A percentile compares a stretch with the other conserved stretches of the same genome.
phyloP scores from a whole-genome alignment of 202 grass and related monocot genomes.

The Zizania palustris region DNA sequence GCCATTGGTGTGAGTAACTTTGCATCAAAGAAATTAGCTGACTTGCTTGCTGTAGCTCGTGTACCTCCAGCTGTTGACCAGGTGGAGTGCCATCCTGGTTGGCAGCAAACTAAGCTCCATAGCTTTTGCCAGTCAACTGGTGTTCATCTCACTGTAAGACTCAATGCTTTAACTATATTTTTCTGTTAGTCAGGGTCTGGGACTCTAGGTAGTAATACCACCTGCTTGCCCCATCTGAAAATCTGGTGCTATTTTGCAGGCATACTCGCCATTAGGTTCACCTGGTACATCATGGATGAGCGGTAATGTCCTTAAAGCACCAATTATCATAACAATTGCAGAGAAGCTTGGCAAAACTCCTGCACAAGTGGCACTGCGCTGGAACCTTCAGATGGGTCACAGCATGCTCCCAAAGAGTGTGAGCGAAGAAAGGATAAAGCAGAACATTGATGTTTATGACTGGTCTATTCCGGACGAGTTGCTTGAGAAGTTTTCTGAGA shows the following conservation, averaged over 20 bases:
- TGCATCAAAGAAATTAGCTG: constrained; percentile 75
- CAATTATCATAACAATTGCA: constrained; percentile 46
- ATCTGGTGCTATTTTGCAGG: constrained; percentile 38
- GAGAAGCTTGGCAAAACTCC: constrained; percentile 74
- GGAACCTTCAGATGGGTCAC: constrained; percentile 85
- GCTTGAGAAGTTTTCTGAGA: constrained; percentile 59
- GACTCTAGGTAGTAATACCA: not conserved
- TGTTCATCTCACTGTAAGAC: constrained; percentile 74
- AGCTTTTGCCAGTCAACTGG: constrained; percentile 61
- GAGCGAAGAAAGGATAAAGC: constrained; percentile 72
- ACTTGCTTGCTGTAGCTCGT: constrained; percentile 67
- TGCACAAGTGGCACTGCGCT: constrained; percentile 69
- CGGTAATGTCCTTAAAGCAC: constrained; percentile 53
- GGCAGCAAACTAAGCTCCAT: constrained; percentile 77
- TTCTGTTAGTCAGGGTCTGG: too few species aligned
- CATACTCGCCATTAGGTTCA: constrained; percentile 75
- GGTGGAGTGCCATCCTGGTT: constrained; percentile 85
- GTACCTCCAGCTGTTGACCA: constrained; percentile 74
- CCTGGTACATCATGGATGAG: constrained; percentile 71
- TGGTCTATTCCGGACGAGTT: constrained; percentile 83
- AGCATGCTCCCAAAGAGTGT: constrained; percentile 84
- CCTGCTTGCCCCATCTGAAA: not conserved
- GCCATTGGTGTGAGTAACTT: constrained; percentile 96
- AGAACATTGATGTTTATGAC: constrained; percentile 68
- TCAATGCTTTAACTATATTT: too few species aligned